Conservation (phyloP, 257 asterid genomes). For the Fraxinus americana region DNA sequence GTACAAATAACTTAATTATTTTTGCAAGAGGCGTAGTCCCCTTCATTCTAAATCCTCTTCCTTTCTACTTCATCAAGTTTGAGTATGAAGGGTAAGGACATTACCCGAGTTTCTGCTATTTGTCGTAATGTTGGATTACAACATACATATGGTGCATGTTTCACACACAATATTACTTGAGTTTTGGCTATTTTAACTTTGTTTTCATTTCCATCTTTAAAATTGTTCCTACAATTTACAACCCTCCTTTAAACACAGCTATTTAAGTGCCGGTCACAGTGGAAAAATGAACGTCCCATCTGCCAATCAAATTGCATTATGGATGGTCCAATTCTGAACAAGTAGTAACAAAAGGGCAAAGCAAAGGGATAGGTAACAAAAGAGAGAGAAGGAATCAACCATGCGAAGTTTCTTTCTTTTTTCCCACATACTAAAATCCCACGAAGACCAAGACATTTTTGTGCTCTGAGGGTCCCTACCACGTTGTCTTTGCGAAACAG, state of each 20-base stretch:
- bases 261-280: slow-evolving; percentile 1
- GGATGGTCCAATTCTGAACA: slow-evolving; percentile 23
- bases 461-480: slow-evolving; percentile 44
- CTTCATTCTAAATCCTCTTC: background rate
- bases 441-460: slow-evolving; percentile 27
- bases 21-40: background rate
- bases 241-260: background rate
- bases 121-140: background rate
- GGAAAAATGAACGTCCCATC: slow-evolving; percentile 33
- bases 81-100: background rate
- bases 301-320: slow-evolving; percentile 30
- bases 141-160: background rate
- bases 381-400: background rate
- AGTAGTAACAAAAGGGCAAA: slow-evolving; percentile 17
- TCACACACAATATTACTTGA: background rate
- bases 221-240: background rate
- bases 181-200: background rate
- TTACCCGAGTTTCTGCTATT: background rate
- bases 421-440: slow-evolving; percentile 22
- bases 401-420: slow-evolving; percentile 1
- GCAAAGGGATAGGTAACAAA: background rate
- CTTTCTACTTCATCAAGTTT: slow-evolving; percentile 1
- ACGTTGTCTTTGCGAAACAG: slow-evolving; percentile 44
- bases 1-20: background rate
- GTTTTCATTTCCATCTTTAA: too few species aligned